Conservation (phyloP, 805 yeast genomes). For the Saturnispora serradocipensis region DNA sequence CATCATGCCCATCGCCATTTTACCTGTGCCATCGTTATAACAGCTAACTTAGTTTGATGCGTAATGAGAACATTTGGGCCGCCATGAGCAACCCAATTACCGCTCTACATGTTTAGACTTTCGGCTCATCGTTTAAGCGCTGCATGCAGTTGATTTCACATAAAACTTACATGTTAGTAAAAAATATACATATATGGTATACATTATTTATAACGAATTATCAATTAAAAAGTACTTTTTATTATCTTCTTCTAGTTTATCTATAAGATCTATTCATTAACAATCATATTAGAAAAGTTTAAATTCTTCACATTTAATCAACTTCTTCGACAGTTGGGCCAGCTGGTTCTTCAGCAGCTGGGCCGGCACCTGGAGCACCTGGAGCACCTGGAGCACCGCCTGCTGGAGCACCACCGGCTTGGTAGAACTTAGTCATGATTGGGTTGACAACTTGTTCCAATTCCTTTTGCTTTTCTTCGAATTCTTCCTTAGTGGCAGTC, state of each 20-base stretch:
- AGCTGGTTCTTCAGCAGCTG: conserved; percentile 51
- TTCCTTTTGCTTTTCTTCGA: conserved; percentile 87
- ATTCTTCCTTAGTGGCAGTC: conserved; percentile 90
- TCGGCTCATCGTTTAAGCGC: background rate
- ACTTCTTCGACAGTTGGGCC: conserved; percentile 81
- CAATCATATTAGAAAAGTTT: conserved; percentile 2
- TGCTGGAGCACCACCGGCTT: conserved; percentile 79
- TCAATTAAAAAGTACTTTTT: conserved; percentile 1
- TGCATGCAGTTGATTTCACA: background rate
- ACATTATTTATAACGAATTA: background rate
- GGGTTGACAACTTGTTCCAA: conserved; percentile 93
- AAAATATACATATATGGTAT: background rate
- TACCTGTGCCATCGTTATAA: no score
- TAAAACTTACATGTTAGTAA: background rate
- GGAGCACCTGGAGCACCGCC: conserved; percentile 46
- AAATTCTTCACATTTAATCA: conserved; percentile 35
- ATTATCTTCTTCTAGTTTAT: background rate
- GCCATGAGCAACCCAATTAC: background rate
- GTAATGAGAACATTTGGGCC: no score
- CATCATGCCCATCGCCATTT: no score
- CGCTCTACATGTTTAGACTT: background rate
- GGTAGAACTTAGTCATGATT: conserved; percentile 94
- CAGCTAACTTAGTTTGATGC: no score
- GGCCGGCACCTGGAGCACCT: conserved; percentile 36
- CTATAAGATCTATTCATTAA: background rate